These are phyloP conservation scores for Pezicula rhizophila DNA, from an alignment of 2,329 filamentous ascomycete species.

Conservation along the genomic window DNA sequence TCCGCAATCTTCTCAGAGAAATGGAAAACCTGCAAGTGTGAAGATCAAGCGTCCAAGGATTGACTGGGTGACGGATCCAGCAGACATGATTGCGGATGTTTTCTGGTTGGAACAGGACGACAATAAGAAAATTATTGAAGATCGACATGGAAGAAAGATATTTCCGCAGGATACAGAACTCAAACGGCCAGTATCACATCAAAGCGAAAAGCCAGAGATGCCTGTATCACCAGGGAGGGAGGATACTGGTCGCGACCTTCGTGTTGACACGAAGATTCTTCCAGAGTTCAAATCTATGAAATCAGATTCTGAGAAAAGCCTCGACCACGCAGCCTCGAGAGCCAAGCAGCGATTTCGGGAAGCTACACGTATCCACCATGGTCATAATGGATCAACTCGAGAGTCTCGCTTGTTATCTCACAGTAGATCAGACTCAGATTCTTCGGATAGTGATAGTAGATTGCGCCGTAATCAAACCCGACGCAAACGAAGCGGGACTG, in stretches of 20 bases:
- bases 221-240: slow-evolving; percentile 12
- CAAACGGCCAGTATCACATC: slow-evolving; percentile 28
- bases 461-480: slow-evolving; percentile 24
- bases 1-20: slow-evolving; percentile 34
- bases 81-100: slow-evolving; percentile 81
- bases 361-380: slow-evolving; percentile 44
- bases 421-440: slow-evolving; percentile 51
- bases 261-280: slow-evolving; percentile 23
- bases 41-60: slow-evolving; percentile 69
- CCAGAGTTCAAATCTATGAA: slow-evolving; percentile 27
- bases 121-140: slow-evolving; percentile 77
- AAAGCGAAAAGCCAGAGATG: slow-evolving; percentile 23
- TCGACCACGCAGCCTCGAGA: slow-evolving; percentile 49
- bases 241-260: slow-evolving; percentile 15
- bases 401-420: slow-evolving; percentile 45
- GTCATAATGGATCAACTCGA: slow-evolving; percentile 46
- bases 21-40: slow-evolving; percentile 24
- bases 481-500: slow-evolving; percentile 38
- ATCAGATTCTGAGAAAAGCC: slow-evolving; percentile 23
- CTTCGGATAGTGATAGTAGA: slow-evolving; percentile 52
- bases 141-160: slow-evolving; percentile 68
- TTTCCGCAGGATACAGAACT: slow-evolving; percentile 44
- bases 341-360: slow-evolving; percentile 52
- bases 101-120: slow-evolving; percentile 82
- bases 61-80: slow-evolving; percentile 79